Percentiles rank a stretch among this genome's conserved stretches.
Evolutionary conservation across 2,329 filamentous ascomycete species (phyloP).

Genomic region (Mariannaea sp.): DNA sequence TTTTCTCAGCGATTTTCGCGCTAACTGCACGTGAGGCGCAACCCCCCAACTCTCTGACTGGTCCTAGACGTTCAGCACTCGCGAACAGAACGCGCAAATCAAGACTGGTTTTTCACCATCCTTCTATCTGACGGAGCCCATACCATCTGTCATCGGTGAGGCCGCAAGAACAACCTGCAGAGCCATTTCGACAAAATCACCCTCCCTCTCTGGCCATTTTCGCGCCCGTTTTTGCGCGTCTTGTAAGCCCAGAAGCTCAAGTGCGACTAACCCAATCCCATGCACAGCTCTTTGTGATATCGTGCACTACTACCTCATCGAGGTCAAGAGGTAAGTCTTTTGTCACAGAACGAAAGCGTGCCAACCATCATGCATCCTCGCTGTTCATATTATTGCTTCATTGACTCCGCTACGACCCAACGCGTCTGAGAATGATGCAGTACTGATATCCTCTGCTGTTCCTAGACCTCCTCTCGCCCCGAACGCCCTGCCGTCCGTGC

Average conservation of each 20-base stretch:
- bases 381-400: neutral
- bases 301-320: constrained; percentile 30
- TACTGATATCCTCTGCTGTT: constrained; percentile 23
- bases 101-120: constrained; percentile 17
- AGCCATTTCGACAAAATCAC: constrained; percentile 1
- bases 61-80: constrained; percentile 14
- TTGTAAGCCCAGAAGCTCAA: constrained; percentile 32
- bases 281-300: constrained; percentile 35
- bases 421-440: constrained; percentile 17
- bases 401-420: neutral
- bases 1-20: constrained; percentile 29
- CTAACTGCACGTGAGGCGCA: constrained; percentile 33
- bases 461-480: constrained; percentile 21
- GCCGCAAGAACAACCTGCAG: neutral
- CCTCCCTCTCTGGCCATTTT: constrained; percentile 17
- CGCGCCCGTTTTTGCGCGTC: constrained; percentile 29
- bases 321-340: constrained; percentile 33
- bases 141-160: constrained; percentile 17
- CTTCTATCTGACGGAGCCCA: constrained; percentile 17
- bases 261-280: constrained; percentile 34
- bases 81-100: constrained; percentile 34
- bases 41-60: constrained; percentile 27
- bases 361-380: neutral
- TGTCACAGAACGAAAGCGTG: constrained; percentile 8
- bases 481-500: constrained; percentile 7